Percentiles rank a stretch among this genome's conserved stretches.
Conservation (phyloP, 202 grass and related monocot genomes). For the Carex arenaria region DNA sequence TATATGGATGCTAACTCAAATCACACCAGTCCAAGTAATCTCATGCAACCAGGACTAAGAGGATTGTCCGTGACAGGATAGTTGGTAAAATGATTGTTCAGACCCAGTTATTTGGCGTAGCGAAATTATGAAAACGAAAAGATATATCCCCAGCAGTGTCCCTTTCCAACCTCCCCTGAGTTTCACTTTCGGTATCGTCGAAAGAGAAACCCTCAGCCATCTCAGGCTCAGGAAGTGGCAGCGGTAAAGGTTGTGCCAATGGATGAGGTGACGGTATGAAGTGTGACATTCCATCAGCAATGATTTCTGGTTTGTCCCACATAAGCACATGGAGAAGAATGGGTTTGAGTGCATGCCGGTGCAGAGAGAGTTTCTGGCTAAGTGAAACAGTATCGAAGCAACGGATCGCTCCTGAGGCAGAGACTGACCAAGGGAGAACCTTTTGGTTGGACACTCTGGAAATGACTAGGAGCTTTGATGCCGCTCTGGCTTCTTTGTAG, state of each 20-base stretch:
- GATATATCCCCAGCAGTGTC: slow-evolving; percentile 64
- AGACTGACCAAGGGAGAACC: slow-evolving; percentile 87
- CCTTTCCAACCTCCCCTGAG: slow-evolving; percentile 41
- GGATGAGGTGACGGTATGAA: slow-evolving; percentile 7
- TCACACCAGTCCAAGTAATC: background rate
- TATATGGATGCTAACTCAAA: background rate
- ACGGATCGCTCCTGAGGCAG: slow-evolving; percentile 77
- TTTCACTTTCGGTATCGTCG: slow-evolving; percentile 12
- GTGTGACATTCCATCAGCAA: background rate
- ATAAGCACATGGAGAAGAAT: slow-evolving; percentile 79
- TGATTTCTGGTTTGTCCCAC: slow-evolving; percentile 42
- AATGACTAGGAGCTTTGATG: slow-evolving; percentile 76
- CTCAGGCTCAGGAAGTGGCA: slow-evolving; percentile 27
- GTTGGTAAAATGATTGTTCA: slow-evolving; percentile 2
- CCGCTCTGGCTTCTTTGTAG: slow-evolving; percentile 56
- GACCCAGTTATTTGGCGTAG: slow-evolving; percentile 73
- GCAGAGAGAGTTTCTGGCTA: slow-evolving; percentile 93
- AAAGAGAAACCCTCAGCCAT: slow-evolving; percentile 52
- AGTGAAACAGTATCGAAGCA: slow-evolving; percentile 98
- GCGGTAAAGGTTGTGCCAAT: slow-evolving; percentile 28
- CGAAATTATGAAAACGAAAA: slow-evolving; percentile 88
- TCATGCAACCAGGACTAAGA: background rate
- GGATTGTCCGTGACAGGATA: background rate
- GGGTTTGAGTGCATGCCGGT: slow-evolving; percentile 66
- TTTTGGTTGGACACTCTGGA: slow-evolving; percentile 78